Evolutionary conservation across 176 grass and related monocot species (phyloP).

Genomic region (Metroxylon sagu): DNA sequence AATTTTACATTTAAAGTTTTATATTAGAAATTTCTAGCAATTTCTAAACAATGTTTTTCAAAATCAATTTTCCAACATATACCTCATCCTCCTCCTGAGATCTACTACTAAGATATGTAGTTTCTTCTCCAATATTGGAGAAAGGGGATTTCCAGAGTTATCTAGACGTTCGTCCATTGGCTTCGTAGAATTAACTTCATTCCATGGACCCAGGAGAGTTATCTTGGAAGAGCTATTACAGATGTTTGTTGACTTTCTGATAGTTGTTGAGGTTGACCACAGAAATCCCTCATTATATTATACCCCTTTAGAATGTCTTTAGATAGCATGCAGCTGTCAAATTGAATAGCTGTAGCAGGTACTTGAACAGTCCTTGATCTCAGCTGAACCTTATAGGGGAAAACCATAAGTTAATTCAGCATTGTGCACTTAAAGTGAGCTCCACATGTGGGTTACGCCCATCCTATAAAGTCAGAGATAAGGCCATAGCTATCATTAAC

Average conservation of each 20-base stretch:
- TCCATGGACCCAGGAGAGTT: conserved; percentile 5
- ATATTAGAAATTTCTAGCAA: too few relatives aligned
- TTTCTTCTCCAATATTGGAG: conserved; percentile 23
- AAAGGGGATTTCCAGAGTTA: not conserved
- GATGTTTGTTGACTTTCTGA: conserved; percentile 25
- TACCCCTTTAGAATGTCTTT: conserved; percentile 42
- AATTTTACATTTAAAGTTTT: too few relatives aligned
- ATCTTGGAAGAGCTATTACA: conserved; percentile 18
- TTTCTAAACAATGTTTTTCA: too few relatives aligned
- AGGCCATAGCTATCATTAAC: too few relatives aligned
- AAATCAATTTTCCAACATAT: too few relatives aligned
- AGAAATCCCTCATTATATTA: conserved; percentile 11
- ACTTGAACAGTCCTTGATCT: conserved; percentile 38
- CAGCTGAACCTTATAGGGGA: conserved; percentile 74
- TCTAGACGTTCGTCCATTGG: not conserved
- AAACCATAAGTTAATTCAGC: conserved; percentile 76
- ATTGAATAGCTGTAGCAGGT: conserved; percentile 21
- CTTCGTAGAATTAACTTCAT: not conserved
- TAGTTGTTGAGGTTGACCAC: conserved; percentile 22
- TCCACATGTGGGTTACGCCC: conserved; percentile 89
- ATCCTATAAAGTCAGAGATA: conserved; percentile 33
- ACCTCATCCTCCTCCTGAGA: conserved; percentile 39
- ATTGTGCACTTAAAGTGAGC: conserved; percentile 92
- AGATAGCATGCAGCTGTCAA: conserved; percentile 46
- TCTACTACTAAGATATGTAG: conserved; percentile 34